Percentiles rank a stretch among this genome's conserved stretches.
These are phyloP conservation scores for Ceratobasidium sp. DNA, from an alignment of 1,284 basidiomycete species.

Conservation along the genomic window DNA sequence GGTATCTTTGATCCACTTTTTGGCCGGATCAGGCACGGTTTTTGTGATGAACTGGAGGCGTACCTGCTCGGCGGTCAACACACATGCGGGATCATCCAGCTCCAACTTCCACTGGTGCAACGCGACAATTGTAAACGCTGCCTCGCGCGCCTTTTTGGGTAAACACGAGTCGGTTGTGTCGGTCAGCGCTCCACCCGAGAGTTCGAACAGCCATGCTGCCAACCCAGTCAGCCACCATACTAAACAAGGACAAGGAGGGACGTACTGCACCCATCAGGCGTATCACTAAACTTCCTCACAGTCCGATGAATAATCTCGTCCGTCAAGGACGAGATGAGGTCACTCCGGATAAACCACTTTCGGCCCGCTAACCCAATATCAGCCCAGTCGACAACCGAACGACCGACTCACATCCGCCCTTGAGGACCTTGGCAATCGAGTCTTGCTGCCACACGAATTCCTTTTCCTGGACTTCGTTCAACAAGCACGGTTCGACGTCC, in stretches of 20 bases:
- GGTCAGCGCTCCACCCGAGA: constrained; percentile 79
- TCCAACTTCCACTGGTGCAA: constrained; percentile 91
- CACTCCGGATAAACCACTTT: constrained; percentile 88
- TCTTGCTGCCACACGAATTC: constrained; percentile 88
- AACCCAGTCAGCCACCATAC: constrained; percentile 11
- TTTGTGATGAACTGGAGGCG: constrained; percentile 39
- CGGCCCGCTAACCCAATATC: constrained; percentile 60
- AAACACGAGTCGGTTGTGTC: constrained; percentile 76
- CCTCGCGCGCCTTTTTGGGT: constrained; percentile 76
- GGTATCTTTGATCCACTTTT: constrained; percentile 76
- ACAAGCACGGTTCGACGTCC: constrained; percentile 78
- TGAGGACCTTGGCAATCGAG: constrained; percentile 85
- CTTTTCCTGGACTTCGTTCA: constrained; percentile 90
- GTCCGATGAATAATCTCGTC: constrained; percentile 87
- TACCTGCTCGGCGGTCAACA: constrained; percentile 79
- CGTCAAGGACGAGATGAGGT: constrained; percentile 76
- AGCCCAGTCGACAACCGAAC: constrained; percentile 39
- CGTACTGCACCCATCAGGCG: constrained; percentile 86
- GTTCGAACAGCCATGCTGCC: constrained; percentile 87
- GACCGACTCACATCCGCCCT: constrained; percentile 67
- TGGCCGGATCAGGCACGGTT: constrained; percentile 11
- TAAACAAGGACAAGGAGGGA: constrained; percentile 43
- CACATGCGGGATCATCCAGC: constrained; percentile 77
- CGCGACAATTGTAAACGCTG: constrained; percentile 84
- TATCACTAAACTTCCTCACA: constrained; percentile 76